These are phyloP conservation scores for Podosphaera leucotricha DNA, from an alignment of 2,329 filamentous ascomycete genomes.

Conservation along the genomic window DNA sequence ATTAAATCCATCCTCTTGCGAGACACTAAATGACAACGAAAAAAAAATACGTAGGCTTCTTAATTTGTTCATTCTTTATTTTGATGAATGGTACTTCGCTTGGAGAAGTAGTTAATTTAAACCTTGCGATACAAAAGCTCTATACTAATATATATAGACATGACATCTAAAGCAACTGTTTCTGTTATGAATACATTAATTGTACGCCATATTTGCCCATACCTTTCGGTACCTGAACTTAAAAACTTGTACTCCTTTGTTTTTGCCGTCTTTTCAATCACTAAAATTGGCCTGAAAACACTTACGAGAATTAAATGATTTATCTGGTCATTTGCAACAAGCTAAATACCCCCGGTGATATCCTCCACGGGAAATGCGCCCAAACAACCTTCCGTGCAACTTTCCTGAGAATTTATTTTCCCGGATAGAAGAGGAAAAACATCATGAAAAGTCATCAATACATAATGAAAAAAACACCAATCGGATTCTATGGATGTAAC, in stretches of 20 bases:
- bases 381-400: conserved; percentile 17
- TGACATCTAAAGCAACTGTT: not conserved
- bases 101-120: not conserved
- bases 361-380: conserved; percentile 12
- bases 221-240: not conserved
- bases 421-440: conserved; percentile 2
- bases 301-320: conserved; percentile 5
- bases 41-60: too few species aligned
- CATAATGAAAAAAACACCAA: not conserved
- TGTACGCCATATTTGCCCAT: not conserved
- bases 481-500: not conserved
- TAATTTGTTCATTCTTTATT: too few species aligned
- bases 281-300: not conserved
- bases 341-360: conserved; percentile 6
- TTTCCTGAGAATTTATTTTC: conserved; percentile 5
- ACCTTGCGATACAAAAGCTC: not conserved
- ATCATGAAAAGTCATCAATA: conserved; percentile 1
- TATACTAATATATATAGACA: not conserved
- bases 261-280: not conserved
- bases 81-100: too few species aligned
- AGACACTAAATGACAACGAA: too few species aligned
- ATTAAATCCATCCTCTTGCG: too few species aligned
- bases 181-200: not conserved
- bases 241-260: not conserved
- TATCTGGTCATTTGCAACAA: conserved; percentile 12